A percentile compares a stretch with the other conserved stretches of the same genome.
Evolutionary conservation across 2,329 filamentous ascomycete species (phyloP).

Genomic region (Aurifilum marmelostoma): DNA sequence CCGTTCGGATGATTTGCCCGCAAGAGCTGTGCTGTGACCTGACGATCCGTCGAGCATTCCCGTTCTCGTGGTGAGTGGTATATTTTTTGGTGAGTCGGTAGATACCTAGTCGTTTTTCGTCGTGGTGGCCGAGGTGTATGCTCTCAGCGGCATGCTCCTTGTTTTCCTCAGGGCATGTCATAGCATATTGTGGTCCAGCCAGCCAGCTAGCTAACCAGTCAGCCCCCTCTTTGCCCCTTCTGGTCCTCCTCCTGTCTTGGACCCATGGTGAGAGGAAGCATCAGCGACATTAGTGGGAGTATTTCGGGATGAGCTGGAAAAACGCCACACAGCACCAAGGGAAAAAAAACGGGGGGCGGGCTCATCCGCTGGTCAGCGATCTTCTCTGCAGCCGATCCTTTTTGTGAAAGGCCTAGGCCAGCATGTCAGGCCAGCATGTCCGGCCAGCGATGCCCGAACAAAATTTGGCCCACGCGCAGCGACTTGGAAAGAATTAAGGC

Average conservation of each 20-base stretch:
- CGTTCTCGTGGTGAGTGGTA: not conserved
- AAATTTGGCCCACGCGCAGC: slow-evolving; percentile 6
- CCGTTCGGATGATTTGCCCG: not conserved
- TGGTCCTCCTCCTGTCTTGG: not conserved
- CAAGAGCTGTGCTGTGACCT: not conserved
- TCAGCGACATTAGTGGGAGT: slow-evolving; percentile 6
- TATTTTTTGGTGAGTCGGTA: too few relatives aligned
- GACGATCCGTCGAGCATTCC: not conserved
- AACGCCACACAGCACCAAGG: not conserved
- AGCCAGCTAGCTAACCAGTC: not conserved
- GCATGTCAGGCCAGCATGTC: too few relatives aligned
- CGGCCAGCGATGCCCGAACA: not conserved
- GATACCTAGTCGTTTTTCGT: not conserved
- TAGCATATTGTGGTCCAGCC: not conserved
- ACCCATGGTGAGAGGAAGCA: not conserved
- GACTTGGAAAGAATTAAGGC: not conserved
- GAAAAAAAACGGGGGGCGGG: slow-evolving; percentile 3
- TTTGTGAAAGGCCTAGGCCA: not conserved
- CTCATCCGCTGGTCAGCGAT: slow-evolving; percentile 5
- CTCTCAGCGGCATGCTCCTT: not conserved
- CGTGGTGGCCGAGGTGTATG: not conserved
- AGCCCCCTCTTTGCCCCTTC: not conserved
- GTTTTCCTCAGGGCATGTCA: not conserved
- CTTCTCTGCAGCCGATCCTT: not conserved
- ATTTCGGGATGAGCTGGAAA: slow-evolving; percentile 1